These are phyloP conservation scores for Acanthamoeba culbertsoni DNA, from an alignment of 208 protist genomes.

Conservation along the genomic window DNA sequence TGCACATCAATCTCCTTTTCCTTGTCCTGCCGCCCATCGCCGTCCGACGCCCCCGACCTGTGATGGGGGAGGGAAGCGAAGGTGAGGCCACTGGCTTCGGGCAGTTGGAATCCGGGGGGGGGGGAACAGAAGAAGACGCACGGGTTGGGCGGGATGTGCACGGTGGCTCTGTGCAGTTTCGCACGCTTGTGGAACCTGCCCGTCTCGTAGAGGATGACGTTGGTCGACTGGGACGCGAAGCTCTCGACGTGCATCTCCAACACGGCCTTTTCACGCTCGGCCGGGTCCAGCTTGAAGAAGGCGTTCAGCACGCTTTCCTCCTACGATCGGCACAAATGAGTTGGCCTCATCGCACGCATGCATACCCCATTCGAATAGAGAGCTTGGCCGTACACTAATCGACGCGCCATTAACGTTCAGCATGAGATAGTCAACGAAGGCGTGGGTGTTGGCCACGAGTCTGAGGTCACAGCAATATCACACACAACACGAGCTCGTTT, in stretches of 20 bases:
- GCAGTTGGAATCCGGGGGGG: not conserved
- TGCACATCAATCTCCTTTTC: not conserved
- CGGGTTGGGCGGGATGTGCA: not conserved
- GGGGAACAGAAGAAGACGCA: not conserved
- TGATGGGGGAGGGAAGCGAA: too few species aligned
- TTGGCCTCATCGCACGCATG: too few species aligned
- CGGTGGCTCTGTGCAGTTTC: not conserved
- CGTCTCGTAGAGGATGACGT: not conserved
- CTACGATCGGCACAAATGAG: too few species aligned
- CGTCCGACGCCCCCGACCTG: not conserved
- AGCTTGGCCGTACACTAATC: not conserved
- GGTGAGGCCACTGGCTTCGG: too few species aligned
- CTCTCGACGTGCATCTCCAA: slow-evolving; percentile 38
- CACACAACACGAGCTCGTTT: not conserved
- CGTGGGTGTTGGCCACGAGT: not conserved
- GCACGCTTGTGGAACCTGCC: not conserved
- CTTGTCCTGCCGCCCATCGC: not conserved
- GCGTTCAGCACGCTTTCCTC: not conserved
- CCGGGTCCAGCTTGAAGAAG: slow-evolving; percentile 19
- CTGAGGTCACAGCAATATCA: not conserved
- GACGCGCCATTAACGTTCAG: not conserved
- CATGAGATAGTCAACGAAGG: slow-evolving; percentile 17
- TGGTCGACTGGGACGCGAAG: not conserved
- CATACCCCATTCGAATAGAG: too few species aligned
- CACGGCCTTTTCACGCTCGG: not conserved